Conservation (phyloP, 2,329 filamentous ascomycete species). For the Acephala macrosclerotiorum region DNA sequence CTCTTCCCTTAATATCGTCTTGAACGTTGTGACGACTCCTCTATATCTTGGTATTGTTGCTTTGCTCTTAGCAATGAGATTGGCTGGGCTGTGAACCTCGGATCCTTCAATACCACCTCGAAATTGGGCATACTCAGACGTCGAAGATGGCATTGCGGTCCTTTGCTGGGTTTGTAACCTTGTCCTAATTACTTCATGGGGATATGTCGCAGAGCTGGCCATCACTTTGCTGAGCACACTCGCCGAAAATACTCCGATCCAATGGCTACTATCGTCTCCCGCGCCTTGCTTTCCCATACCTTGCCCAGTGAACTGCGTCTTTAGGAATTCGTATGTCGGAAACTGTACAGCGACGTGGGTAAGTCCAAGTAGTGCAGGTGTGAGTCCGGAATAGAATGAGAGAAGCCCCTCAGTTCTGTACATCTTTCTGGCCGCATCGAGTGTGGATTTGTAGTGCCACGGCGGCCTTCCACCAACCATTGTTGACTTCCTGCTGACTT, state of each 20-base stretch:
- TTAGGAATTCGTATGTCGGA: conserved; percentile 92
- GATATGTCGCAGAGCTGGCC: conserved; percentile 94
- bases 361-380: conserved; percentile 88
- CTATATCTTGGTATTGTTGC: conserved; percentile 63
- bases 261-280: conserved; percentile 70
- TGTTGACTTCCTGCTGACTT: conserved; percentile 68
- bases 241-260: conserved; percentile 83
- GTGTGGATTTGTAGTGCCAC: conserved; percentile 90
- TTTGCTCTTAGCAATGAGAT: conserved; percentile 41
- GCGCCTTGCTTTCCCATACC: conserved; percentile 76
- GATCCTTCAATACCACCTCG: conserved; percentile 41
- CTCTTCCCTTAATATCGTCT: conserved; percentile 87
- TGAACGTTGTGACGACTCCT: conserved; percentile 82
- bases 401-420: conserved; percentile 86
- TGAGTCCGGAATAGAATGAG: conserved; percentile 95
- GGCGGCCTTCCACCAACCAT: conserved; percentile 66
- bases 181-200: conserved; percentile 94
- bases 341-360: conserved; percentile 98
- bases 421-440: conserved; percentile 96
- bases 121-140: conserved; percentile 58
- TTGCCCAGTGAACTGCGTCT: conserved; percentile 86
- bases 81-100: conserved; percentile 25
- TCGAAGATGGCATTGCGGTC: conserved; percentile 59
- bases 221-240: conserved; percentile 94
- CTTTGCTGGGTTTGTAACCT: conserved; percentile 92